phyloP scores from a whole-genome alignment of 2,329 filamentous ascomycete genomes.

The Myriosclerotinia duriaeana region DNA sequence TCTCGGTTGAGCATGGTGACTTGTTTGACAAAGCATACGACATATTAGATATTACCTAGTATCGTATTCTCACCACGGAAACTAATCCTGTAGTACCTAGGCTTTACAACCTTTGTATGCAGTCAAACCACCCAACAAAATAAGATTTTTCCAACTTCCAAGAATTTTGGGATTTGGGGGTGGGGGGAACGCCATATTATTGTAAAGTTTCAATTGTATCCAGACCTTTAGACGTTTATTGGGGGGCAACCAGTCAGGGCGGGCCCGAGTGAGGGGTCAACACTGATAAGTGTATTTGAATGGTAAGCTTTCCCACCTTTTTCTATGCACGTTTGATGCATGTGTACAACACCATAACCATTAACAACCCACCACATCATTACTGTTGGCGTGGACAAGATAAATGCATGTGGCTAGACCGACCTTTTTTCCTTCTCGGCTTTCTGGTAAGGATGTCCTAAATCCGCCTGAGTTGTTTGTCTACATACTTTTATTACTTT shows the following conservation, averaged over 20 bases:
- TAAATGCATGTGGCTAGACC: slow-evolving; percentile 19
- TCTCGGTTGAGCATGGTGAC: slow-evolving; percentile 24
- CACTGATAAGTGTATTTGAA: slow-evolving; percentile 13
- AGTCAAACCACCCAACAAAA: slow-evolving; percentile 3
- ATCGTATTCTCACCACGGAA: not conserved
- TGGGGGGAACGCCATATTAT: slow-evolving; percentile 7
- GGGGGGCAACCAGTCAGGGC: slow-evolving; percentile 17
- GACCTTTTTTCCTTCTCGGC: slow-evolving; percentile 18
- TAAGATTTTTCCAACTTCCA: slow-evolving; percentile 21
- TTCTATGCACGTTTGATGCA: slow-evolving; percentile 23
- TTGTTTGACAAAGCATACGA: slow-evolving; percentile 22
- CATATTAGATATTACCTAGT: slow-evolving; percentile 5
- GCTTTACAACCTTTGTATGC: slow-evolving; percentile 3
- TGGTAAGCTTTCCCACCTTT: slow-evolving; percentile 24
- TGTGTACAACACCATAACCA: slow-evolving; percentile 25
- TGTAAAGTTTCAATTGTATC: slow-evolving; percentile 16
- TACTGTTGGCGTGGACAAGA: slow-evolving; percentile 22
- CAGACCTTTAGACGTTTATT: not conserved
- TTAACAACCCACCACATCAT: slow-evolving; percentile 27
- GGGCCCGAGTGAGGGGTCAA: slow-evolving; percentile 18
- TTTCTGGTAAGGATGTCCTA: slow-evolving; percentile 15
- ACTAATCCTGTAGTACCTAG: not conserved
- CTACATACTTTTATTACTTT: not conserved
- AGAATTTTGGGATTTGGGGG: slow-evolving; percentile 14
- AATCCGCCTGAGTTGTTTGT: slow-evolving; percentile 16